Conservation (phyloP, 164 flowering plant genomes). For the Annona cherimola region DNA sequence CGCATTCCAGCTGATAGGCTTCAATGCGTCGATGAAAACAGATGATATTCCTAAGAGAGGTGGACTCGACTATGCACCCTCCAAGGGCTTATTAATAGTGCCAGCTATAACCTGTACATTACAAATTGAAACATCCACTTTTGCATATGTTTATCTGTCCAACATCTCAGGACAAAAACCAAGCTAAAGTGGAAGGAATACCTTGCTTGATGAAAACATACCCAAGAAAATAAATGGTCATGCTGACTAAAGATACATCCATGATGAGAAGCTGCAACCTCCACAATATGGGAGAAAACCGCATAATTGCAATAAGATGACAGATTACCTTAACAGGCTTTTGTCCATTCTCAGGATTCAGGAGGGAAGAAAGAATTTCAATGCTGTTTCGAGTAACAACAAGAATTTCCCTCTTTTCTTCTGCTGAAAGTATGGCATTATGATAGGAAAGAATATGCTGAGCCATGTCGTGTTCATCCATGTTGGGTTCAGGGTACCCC, state of each 20-base stretch:
- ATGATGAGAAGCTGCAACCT: not conserved
- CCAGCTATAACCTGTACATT: not conserved
- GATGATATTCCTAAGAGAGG: not conserved
- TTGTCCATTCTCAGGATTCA: constrained; percentile 40
- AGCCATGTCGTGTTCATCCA: constrained; percentile 24
- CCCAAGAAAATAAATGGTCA: not conserved
- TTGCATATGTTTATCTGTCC: not conserved
- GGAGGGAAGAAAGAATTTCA: constrained; percentile 67
- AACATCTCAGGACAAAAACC: not conserved
- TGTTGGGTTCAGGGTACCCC: constrained; percentile 45
- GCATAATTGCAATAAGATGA: not conserved
- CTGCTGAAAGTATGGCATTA: constrained; percentile 35
- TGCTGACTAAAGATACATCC: not conserved
- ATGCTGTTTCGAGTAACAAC: constrained; percentile 60
- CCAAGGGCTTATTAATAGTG: not conserved
- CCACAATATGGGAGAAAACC: not conserved
- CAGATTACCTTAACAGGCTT: constrained; percentile 47
- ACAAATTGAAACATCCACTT: not conserved
- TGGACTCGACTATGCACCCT: not conserved
- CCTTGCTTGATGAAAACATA: not conserved
- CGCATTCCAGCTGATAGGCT: too few species aligned
- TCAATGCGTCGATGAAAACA: too few species aligned
- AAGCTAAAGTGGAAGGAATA: not conserved
- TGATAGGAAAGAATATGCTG: constrained; percentile 15
- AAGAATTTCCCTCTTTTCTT: constrained; percentile 66